Conservation (phyloP, 2,329 filamentous ascomycete genomes). For the Pestalotiopsis sp. region DNA sequence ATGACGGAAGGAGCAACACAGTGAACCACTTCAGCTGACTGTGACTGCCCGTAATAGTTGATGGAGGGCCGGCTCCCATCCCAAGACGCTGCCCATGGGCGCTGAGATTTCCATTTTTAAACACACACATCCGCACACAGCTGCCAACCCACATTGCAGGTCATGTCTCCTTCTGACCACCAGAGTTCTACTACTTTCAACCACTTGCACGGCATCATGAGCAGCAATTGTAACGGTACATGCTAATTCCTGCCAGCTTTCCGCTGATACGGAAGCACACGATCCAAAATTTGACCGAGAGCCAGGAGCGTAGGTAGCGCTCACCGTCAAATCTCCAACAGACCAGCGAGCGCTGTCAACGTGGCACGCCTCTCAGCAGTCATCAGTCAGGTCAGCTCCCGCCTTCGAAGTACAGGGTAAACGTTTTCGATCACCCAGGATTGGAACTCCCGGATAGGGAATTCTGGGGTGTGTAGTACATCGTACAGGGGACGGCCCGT, state of each 20-base stretch:
- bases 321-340: background rate
- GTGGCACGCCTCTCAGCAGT: constrained; percentile 1
- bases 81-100: background rate
- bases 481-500: background rate
- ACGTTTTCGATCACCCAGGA: background rate
- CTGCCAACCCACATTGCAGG: background rate
- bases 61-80: constrained; percentile 6
- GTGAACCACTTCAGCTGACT: constrained; percentile 6
- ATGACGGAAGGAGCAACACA: background rate
- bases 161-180: background rate
- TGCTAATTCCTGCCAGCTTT: background rate
- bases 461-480: background rate
- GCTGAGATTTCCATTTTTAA: background rate
- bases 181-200: background rate
- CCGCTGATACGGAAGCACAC: background rate
- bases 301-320: background rate
- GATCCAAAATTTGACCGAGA: background rate
- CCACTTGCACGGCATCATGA: background rate
- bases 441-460: background rate
- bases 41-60: constrained; percentile 3
- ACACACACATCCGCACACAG: background rate
- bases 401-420: background rate
- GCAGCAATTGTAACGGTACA: background rate
- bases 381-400: background rate
- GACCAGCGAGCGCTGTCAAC: constrained; percentile 3